Base-by-base conservation (phyloP, 169 alveolate species). In the Plasmodium coatneyi region DNA sequence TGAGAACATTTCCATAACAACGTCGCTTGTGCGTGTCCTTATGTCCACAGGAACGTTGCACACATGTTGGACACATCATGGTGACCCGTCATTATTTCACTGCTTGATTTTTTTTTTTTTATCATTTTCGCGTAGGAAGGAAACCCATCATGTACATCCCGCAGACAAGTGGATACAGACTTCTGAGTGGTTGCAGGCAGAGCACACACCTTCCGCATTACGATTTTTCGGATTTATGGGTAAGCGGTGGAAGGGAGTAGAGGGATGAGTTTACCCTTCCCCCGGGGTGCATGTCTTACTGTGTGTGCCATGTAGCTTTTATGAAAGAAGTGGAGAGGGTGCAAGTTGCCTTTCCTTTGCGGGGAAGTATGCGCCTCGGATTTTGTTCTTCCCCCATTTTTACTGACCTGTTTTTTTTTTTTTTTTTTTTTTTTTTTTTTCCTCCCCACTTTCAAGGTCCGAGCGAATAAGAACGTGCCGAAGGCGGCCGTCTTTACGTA, bases 91-190 rank as follows among this genome's bases (percentile, higher is more conserved):
- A 25, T 49, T 28, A 70, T 32, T 41, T 9, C 52, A 10, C 25
- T 41, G 22, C 28, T 2, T 32, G 5, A 9, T n/a, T 54, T 80
- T 25, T 19, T 71, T 54, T 41, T 70, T 5, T 10, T 4, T 49
- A 30, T 32, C 84, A 49, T 32, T 82, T 92, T 71, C 66, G 22
- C 66, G 36, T 80, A 96, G 97, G 93, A 49, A 95, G 95, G 93
- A 96, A 96, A 49, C 98, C 98, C 6, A 71, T 96, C 28, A 95
- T 96, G 97, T 96, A 96, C 93, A 96, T 95, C 14, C 97, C 98
- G 0, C 96, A 94, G 78, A 78, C 92, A 66, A 94, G 93, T 60
- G 97, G 98, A 28, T 84, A 91, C 78, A 95, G 92, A 96, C 92
- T 97, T 78, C 71, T 97, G 83, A 94, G 97, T 71, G 98, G 98